Evolutionary conservation across 495 filamentous ascomycete species (phyloP), one percentile per base, ranked within the genome.

Genomic region (Trichocladium uniseriatum): DNA sequence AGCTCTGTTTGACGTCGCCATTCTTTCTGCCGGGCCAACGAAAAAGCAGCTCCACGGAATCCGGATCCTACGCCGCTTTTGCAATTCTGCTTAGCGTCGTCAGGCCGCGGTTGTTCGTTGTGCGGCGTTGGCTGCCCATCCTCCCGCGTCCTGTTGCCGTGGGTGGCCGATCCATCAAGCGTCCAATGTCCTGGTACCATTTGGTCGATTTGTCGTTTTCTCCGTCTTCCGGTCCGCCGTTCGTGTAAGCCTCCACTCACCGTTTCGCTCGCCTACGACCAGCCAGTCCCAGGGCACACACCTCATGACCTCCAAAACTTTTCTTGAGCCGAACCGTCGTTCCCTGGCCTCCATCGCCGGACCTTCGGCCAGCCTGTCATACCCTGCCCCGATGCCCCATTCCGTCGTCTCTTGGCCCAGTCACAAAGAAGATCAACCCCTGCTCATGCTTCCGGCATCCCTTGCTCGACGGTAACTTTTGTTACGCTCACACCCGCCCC

Each of bases 21-120:
- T 52, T 49, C 15, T 32, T 49, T 48, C 36, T 48, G 42, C 52
- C 54, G 54, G 60, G 48, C 62, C 67, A 67, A 65, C 62, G 52
- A 63, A 46, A 56, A 31, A 22, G 49, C 57, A 38, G 35, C 31
- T 45, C 38, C 15, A 18, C 31, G 36, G 44, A 29, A 48, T 21
- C 45, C 50, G 48, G 55, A 65, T 68, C 58, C 53, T 45, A 58
- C 65, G 69, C 65, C 58, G 67, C 60, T 69, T 69, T 72, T 71
- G 61, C 59, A 32, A 44, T 35, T 62, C 51, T 44, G 53, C 51
- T 59, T 69, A 64, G 69, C 67, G 68, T 72, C 61, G 66, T 54
- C 38, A 49, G 20, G 40, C 43, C 60, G 58, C 62, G 62, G 52
- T 65, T 68, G 67, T 58, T 62, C 52, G 52, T 36, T 16, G 20